A percentile compares a stretch with the other conserved stretches of the same genome.
phyloP scores from a whole-genome alignment of 768 basidiomycete genomes.

The Hericium erinaceus region DNA sequence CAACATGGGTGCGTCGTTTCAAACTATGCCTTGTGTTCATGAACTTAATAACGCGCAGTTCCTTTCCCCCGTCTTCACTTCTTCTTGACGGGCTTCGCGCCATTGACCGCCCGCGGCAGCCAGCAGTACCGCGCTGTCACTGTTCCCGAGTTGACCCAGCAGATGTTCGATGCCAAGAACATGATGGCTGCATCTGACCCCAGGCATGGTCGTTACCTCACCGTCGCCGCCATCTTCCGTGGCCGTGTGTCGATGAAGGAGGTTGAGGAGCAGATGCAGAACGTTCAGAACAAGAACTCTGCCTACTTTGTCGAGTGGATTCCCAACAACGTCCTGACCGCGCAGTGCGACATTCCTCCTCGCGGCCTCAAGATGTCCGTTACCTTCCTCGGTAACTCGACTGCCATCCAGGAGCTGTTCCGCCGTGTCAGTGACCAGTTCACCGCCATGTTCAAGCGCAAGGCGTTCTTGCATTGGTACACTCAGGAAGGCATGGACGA shows the following conservation, averaged over 20 bases:
- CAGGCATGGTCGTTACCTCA: conserved; percentile 94
- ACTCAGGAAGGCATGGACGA: conserved; percentile 99
- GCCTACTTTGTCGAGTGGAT: conserved; percentile 99
- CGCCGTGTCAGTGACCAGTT: conserved; percentile 98
- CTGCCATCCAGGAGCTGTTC: conserved; percentile 96
- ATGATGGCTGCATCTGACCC: conserved; percentile 99
- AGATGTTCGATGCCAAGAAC: conserved; percentile 99
- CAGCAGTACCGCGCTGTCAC: conserved; percentile 95
- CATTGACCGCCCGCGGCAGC: conserved; percentile 87
- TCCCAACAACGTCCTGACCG: conserved; percentile 96
- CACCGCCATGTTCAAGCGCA: conserved; percentile 98
- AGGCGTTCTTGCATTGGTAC: conserved; percentile 99
- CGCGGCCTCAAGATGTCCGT: conserved; percentile 94
- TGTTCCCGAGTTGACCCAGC: conserved; percentile 94
- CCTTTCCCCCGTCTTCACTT: conserved; percentile 99
- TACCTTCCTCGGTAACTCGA: conserved; percentile 96
- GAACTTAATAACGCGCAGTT: conserved; percentile 36
- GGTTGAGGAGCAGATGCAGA: conserved; percentile 98
- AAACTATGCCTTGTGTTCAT: background rate
- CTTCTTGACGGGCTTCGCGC: conserved; percentile 97
- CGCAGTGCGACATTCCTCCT: conserved; percentile 97
- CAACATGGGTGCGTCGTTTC: conserved; percentile 80
- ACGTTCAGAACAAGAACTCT: conserved; percentile 95
- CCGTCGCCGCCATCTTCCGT: conserved; percentile 95
- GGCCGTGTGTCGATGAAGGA: conserved; percentile 99